Evolutionary conservation across 208 protist genomes (phyloP).

Genomic region (Wallacemonas sp.): DNA sequence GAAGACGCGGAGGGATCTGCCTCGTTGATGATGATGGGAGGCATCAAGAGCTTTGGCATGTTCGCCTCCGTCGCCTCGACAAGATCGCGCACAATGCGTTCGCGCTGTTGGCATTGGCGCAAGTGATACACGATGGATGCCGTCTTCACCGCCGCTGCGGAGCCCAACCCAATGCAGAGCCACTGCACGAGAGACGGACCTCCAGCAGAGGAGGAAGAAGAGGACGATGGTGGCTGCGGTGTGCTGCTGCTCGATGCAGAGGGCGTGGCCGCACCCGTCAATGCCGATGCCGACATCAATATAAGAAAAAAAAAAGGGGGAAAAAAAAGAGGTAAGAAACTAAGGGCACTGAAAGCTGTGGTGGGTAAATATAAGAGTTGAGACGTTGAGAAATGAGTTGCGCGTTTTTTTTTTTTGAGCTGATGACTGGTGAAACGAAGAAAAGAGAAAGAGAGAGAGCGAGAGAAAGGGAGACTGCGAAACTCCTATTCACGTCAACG

Average conservation of each 20-base stretch:
- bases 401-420: too few relatives aligned
- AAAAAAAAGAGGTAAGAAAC: neutral
- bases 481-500: too few relatives aligned
- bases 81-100: neutral
- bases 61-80: neutral
- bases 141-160: neutral
- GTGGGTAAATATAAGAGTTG: too few relatives aligned
- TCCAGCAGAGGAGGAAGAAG: neutral
- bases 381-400: too few relatives aligned
- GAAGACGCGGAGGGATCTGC: neutral
- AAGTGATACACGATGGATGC: neutral
- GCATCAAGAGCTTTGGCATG: constrained; percentile 10
- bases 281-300: neutral
- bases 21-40: constrained; percentile 12
- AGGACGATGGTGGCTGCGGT: neutral
- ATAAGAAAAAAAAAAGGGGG: neutral
- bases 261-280: neutral
- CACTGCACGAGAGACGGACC: neutral
- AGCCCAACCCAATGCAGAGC: neutral
- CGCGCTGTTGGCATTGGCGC: neutral
- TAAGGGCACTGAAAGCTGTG: too few relatives aligned
- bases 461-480: too few relatives aligned
- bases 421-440: too few relatives aligned
- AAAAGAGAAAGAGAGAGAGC: too few relatives aligned
- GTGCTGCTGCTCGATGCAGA: neutral